Percentiles rank a stretch among this genome's conserved stretches.
Evolutionary conservation across 495 filamentous ascomycete genomes (phyloP).

Genomic region (Hypoxylon trugodes): DNA sequence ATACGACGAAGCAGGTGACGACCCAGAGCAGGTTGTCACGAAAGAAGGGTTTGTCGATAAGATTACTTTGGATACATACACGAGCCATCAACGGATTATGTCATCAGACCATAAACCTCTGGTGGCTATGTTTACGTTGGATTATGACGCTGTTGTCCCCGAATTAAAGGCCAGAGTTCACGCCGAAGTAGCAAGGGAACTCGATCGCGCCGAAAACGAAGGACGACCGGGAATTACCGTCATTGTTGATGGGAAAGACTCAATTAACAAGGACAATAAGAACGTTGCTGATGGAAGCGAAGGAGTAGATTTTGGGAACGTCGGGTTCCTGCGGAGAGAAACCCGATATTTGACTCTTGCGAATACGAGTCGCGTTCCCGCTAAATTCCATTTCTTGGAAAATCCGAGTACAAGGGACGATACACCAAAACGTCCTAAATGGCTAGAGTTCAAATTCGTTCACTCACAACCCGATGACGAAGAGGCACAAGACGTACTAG

Average conservation of each 20-base stretch:
- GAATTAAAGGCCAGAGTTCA: constrained; percentile 84
- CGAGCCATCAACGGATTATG: constrained; percentile 84
- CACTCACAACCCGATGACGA: constrained; percentile 36
- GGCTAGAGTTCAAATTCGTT: constrained; percentile 74
- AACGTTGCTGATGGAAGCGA: constrained; percentile 47
- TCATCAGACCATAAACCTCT: constrained; percentile 98
- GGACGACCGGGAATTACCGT: constrained; percentile 83
- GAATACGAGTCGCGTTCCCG: constrained; percentile 84
- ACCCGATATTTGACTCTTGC: constrained; percentile 79
- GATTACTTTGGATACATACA: constrained; percentile 76
- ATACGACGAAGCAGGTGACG: constrained; percentile 61
- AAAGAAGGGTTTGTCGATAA: constrained; percentile 68
- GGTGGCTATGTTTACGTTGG: constrained; percentile 77
- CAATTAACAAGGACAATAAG: constrained; percentile 19
- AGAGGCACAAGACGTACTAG: constrained; percentile 31
- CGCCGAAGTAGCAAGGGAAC: constrained; percentile 83
- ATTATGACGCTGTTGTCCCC: constrained; percentile 84
- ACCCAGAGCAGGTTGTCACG: constrained; percentile 53
- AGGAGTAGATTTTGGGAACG: constrained; percentile 77
- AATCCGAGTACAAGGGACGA: constrained; percentile 63
- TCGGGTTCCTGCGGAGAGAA: constrained; percentile 72
- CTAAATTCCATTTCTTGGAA: constrained; percentile 78
- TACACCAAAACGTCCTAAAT: constrained; percentile 54
- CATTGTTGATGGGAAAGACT: constrained; percentile 69
- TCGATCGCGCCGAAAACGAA: constrained; percentile 95